These are phyloP conservation scores for Rasamsonia emersonii DNA, from an alignment of 2,329 filamentous ascomycete genomes.

Conservation along the genomic window DNA sequence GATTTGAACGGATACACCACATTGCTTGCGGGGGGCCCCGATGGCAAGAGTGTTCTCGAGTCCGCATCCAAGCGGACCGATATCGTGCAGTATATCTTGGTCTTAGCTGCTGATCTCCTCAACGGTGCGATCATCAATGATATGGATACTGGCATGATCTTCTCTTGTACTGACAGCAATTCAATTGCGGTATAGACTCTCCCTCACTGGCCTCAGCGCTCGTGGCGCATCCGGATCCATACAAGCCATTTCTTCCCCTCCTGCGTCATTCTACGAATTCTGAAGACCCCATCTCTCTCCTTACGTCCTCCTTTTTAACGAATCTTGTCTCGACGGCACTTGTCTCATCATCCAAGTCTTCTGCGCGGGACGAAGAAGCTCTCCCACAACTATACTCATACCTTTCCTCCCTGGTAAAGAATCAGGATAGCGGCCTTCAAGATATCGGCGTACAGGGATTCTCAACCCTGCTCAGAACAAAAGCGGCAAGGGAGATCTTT, in stretches of 20 bases:
- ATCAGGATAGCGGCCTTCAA: slow-evolving; percentile 79
- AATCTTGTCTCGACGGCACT: slow-evolving; percentile 62
- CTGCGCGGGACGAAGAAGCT: slow-evolving; percentile 59
- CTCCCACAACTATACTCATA: slow-evolving; percentile 79
- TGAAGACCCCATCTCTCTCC: slow-evolving; percentile 78
- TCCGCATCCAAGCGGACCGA: slow-evolving; percentile 76
- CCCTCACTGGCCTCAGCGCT: slow-evolving; percentile 70
- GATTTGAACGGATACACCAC: slow-evolving; percentile 72
- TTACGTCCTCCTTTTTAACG: slow-evolving; percentile 80
- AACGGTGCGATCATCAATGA: slow-evolving; percentile 54
- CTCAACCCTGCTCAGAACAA: slow-evolving; percentile 71
- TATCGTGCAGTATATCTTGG: slow-evolving; percentile 90
- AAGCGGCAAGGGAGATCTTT: slow-evolving; percentile 68
- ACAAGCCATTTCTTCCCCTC: slow-evolving; percentile 73
- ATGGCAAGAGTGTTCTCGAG: slow-evolving; percentile 69
- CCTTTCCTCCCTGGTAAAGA: slow-evolving; percentile 73
- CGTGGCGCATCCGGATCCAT: slow-evolving; percentile 59
- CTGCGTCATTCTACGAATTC: slow-evolving; percentile 75
- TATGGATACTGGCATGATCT: no score
- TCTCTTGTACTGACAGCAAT: no score
- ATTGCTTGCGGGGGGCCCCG: slow-evolving; percentile 64
- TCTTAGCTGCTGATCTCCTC: slow-evolving; percentile 78
- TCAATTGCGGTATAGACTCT: slow-evolving; percentile 57
- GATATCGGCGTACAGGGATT: slow-evolving; percentile 93
- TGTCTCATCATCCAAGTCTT: slow-evolving; percentile 51